phyloP scores from a whole-genome alignment of 2,329 filamentous ascomycete species.

The Arthroderma sp. region DNA sequence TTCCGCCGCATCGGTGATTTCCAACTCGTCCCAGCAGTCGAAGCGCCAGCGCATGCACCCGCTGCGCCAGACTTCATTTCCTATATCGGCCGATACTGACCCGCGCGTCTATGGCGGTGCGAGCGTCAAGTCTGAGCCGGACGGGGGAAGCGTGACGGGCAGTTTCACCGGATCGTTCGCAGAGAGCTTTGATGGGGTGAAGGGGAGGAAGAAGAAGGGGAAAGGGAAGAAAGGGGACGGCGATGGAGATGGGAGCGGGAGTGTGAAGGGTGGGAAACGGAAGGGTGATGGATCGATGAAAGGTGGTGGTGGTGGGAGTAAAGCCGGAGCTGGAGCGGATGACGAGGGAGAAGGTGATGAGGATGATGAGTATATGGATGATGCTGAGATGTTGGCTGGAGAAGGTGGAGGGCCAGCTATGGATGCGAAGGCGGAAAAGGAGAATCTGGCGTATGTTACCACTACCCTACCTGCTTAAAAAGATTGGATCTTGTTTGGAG shows the following conservation, averaged over 20 bases:
- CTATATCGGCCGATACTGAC: slow-evolving; percentile 21
- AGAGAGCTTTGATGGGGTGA: slow-evolving; percentile 27
- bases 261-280: slow-evolving; percentile 18
- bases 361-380: slow-evolving; percentile 39
- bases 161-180: slow-evolving; percentile 31
- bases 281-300: slow-evolving; percentile 17
- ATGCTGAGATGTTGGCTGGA: slow-evolving; percentile 35
- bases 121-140: slow-evolving; percentile 12
- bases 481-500: not conserved
- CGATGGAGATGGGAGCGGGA: slow-evolving; percentile 16
- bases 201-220: slow-evolving; percentile 20
- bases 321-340: slow-evolving; percentile 16
- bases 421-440: slow-evolving; percentile 40
- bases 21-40: slow-evolving; percentile 14
- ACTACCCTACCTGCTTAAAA: not conserved
- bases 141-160: slow-evolving; percentile 29
- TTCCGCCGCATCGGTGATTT: slow-evolving; percentile 7
- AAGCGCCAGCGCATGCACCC: slow-evolving; percentile 28
- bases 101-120: slow-evolving; percentile 17
- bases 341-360: slow-evolving; percentile 35
- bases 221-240: slow-evolving; percentile 20
- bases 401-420: slow-evolving; percentile 33
- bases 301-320: slow-evolving; percentile 4
- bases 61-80: slow-evolving; percentile 36
- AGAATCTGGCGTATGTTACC: slow-evolving; percentile 34